Conservation (phyloP, 2,329 filamentous ascomycete species). For the Ceratocystis papillata region DNA sequence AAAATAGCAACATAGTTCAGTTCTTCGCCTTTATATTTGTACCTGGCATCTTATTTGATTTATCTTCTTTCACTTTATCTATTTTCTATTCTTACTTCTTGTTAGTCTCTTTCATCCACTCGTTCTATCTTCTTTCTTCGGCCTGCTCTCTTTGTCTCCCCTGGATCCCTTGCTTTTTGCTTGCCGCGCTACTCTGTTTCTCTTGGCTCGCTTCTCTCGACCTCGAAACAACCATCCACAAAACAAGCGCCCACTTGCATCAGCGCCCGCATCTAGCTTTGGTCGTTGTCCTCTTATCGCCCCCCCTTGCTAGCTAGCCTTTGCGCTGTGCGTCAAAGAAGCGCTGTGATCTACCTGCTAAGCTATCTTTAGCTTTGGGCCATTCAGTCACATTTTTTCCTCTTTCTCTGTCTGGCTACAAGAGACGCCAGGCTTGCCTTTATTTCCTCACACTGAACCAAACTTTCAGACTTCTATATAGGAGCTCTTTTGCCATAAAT, state of each 20-base stretch:
- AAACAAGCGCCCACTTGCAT: slow-evolving; percentile 1
- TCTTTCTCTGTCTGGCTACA: too few species aligned
- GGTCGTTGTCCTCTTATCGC: background rate
- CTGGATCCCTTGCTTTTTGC: background rate
- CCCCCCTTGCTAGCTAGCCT: background rate
- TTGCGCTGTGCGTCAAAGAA: background rate
- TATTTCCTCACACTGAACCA: too few species aligned
- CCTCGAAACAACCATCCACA: too few species aligned
- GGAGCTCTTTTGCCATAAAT: background rate
- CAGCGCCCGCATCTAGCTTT: background rate
- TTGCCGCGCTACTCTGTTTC: background rate
- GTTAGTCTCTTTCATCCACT: background rate
- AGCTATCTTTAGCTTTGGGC: too few species aligned
- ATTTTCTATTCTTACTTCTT: background rate
- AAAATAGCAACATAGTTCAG: background rate
- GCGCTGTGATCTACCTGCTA: background rate
- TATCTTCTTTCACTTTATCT: background rate
- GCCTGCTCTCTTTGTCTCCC: background rate
- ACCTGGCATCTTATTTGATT: background rate
- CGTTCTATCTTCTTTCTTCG: background rate
- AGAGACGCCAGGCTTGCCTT: too few species aligned
- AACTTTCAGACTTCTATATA: background rate
- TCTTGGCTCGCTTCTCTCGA: background rate
- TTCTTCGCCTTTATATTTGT: background rate
- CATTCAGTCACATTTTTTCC: too few species aligned